Base-by-base conservation (phyloP, 306 rosid species). In the Vachellia collinsii region DNA sequence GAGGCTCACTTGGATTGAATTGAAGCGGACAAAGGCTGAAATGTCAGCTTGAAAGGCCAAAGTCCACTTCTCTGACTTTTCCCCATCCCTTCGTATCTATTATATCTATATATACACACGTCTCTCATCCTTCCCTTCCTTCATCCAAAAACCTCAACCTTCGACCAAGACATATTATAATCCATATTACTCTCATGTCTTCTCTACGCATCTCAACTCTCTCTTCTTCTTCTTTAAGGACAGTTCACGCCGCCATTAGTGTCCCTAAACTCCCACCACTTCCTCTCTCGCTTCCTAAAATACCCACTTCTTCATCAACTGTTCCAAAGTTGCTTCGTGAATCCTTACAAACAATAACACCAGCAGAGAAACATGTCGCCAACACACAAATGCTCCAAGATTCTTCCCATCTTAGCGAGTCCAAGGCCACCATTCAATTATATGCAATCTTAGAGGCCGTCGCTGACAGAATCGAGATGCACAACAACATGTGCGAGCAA, bases 381-480 rank as follows among this genome's bases (percentile, higher is more conserved):
- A 56, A 61, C 19, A 3, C 43, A 20, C n/a, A 12, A 4, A 39
- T 56, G 7, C 48, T 44, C 3, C 72, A 78, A 5, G 69, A 8
- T 53, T 4, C 70, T 12, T 17, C 3, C 34, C 22, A 39, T 17
- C 8, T 67, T 7, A 4, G 37, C 16, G 23, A 51, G 1, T 44
- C 86, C 12, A 65, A 74, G 14, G 70, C 59, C 4, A 78, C 75
- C 0, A 23, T 64, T 19, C 87, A 88, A 70, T 88, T 92, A 54
- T 86, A 87, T 10, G 89, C 85, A 14, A 61, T 92, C 68, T 77
- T 90, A 10, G 91, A 90, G 66, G 79, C 81, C 7, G 87, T 90
- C 0, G 65, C 86, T 0, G 91, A 92, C 72, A 86, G 97, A 34
- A 59, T 87, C 0, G 88, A 88, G 72, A 90, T 89, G 91, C 97